Evolutionary conservation across 371 early-diverging fungal genomes (phyloP).

Genomic region (Haplosporangium sp.): DNA sequence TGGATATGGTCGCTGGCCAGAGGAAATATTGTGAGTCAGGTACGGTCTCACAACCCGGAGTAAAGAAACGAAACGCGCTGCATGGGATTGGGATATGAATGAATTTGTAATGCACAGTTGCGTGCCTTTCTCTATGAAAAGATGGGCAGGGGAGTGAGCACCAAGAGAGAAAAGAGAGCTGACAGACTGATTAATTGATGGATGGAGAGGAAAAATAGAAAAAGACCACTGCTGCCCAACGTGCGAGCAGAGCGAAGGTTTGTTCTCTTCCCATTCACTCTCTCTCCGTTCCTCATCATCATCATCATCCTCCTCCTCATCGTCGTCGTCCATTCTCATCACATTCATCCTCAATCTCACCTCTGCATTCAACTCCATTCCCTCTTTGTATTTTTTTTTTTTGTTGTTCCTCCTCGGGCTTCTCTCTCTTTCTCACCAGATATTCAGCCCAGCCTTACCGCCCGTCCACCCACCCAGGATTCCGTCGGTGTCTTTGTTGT

Average conservation of each 20-base stretch:
- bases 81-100: no score
- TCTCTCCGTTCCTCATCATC: neutral
- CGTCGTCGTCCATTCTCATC: neutral
- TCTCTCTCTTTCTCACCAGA: neutral
- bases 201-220: neutral
- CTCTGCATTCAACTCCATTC: neutral
- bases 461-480: neutral
- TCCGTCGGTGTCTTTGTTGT: no score
- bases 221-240: neutral
- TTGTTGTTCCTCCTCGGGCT: neutral
- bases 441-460: conserved; percentile 6
- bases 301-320: neutral
- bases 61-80: no score
- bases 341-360: neutral
- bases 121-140: neutral
- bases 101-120: no score
- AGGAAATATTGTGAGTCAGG: no score
- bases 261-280: conserved; percentile 9
- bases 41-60: no score
- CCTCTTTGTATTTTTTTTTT: conserved; percentile 1
- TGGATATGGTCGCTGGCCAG: no score
- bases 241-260: neutral
- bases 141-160: neutral
- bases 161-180: neutral
- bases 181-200: neutral